Evolutionary conservation across 305 asterid species (phyloP).

Genomic region (Ruellia speciosa): DNA sequence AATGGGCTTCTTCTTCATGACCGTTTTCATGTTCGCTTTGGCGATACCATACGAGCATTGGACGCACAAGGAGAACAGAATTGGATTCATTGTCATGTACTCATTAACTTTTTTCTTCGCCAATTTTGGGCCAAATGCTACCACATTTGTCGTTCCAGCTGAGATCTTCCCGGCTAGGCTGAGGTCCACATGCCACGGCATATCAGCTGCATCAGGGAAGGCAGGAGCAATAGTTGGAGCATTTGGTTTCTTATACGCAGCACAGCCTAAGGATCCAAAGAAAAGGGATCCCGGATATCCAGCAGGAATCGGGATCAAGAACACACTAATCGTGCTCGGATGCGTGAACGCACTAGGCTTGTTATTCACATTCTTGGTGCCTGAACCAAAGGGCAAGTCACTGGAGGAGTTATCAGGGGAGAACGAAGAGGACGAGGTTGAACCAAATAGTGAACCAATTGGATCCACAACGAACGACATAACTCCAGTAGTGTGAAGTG

Average conservation of each 20-base stretch:
- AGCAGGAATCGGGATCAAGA: not conserved
- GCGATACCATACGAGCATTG: not conserved
- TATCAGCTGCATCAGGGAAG: not conserved
- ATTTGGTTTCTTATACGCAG: not conserved
- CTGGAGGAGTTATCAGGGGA: too few relatives aligned
- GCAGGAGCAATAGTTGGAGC: not conserved
- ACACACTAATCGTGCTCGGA: not conserved
- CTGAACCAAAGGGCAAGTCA: not conserved
- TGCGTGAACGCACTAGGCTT: not conserved
- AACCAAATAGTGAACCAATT: too few relatives aligned
- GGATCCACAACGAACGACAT: too few relatives aligned
- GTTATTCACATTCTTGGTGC: not conserved
- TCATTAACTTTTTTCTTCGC: not conserved
- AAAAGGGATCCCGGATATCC: not conserved
- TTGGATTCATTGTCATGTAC: not conserved
- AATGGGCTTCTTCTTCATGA: conserved; percentile 3
- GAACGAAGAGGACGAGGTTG: too few relatives aligned
- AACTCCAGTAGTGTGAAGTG: too few relatives aligned
- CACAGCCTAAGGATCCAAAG: not conserved
- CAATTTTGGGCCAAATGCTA: not conserved
- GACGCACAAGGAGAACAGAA: not conserved
- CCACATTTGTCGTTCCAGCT: not conserved
- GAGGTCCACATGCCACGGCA: not conserved
- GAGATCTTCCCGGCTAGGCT: conserved; percentile 1
- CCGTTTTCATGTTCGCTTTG: not conserved